phyloP scores from a whole-genome alignment of 345 rosid species.

The Cardamine resedifolia region DNA sequence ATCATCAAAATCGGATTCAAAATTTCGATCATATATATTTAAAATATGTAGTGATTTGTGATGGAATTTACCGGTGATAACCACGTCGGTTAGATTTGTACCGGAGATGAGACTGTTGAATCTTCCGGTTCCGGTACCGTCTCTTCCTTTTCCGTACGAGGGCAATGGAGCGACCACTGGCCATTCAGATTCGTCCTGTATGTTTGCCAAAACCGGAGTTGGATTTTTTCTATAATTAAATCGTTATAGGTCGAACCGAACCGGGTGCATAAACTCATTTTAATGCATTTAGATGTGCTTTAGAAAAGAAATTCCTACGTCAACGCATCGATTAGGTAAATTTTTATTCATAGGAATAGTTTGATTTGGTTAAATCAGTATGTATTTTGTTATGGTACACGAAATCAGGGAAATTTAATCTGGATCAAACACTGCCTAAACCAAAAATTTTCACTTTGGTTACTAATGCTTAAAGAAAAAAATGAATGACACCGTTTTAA shows the following conservation, averaged over 20 bases:
- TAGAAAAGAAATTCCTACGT: not conserved
- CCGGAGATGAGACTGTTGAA: constrained; percentile 66
- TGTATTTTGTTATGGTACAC: not conserved
- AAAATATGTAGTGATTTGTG: not conserved
- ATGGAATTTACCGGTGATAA: constrained; percentile 63
- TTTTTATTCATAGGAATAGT: not conserved
- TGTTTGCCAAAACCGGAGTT: not conserved
- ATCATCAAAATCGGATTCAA: not conserved
- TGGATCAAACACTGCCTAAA: not conserved
- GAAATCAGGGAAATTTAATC: not conserved
- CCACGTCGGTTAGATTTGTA: constrained; percentile 71
- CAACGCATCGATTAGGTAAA: not conserved
- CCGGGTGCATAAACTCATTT: not conserved
- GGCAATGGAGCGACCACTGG: constrained; percentile 56
- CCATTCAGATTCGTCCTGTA: constrained; percentile 86
- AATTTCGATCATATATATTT: too few relatives aligned
- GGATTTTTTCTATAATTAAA: too few relatives aligned
- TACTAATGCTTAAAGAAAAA: not conserved
- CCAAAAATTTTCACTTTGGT: not conserved
- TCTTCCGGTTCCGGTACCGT: constrained; percentile 49
- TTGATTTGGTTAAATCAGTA: not conserved
- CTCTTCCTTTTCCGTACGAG: constrained; percentile 73
- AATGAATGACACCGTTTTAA: not conserved
- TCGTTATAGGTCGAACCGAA: constrained; percentile 10
- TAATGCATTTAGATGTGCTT: not conserved